Conservation (phyloP, 2,329 filamentous ascomycete genomes). For the Exophiala mesophila region DNA sequence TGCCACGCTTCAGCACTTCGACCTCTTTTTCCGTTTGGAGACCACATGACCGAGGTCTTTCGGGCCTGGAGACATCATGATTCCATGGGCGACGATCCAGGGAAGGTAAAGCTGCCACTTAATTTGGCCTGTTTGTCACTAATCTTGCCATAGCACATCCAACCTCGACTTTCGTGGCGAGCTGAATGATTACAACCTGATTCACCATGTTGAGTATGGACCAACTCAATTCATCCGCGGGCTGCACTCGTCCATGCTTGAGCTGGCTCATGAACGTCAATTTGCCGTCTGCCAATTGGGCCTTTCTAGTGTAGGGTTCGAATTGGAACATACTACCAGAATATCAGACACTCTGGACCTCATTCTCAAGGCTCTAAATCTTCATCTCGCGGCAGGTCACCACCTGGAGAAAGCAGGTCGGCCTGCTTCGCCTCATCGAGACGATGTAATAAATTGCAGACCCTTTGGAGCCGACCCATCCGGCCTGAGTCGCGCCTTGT, state of each 20-base stretch:
- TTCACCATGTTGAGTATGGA: constrained; percentile 10
- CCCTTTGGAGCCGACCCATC: background rate
- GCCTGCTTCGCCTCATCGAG: constrained; percentile 7
- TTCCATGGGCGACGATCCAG: constrained; percentile 17
- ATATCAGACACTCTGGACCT: constrained; percentile 5
- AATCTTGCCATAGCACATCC: constrained; percentile 6
- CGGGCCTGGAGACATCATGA: constrained; percentile 18
- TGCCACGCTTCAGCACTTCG: too few species aligned
- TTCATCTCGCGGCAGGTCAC: constrained; percentile 1
- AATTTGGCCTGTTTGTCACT: too few species aligned
- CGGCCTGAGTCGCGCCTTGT: too few species aligned
- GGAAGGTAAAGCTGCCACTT: constrained; percentile 7
- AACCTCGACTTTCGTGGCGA: constrained; percentile 15
- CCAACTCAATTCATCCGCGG: constrained; percentile 15
- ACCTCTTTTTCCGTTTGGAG: too few species aligned
- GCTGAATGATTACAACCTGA: constrained; percentile 19
- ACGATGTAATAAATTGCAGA: background rate
- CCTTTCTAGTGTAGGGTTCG: constrained; percentile 12
- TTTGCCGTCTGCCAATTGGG: constrained; percentile 21
- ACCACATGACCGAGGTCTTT: too few species aligned
- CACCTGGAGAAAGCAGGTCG: constrained; percentile 5
- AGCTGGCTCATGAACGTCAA: constrained; percentile 21
- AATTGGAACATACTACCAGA: constrained; percentile 11
- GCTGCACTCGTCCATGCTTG: constrained; percentile 20
- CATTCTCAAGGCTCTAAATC: constrained; percentile 3